phyloP scores from a whole-genome alignment of 2,329 filamentous ascomycete genomes.

The Magnaporthiopsis poae region DNA sequence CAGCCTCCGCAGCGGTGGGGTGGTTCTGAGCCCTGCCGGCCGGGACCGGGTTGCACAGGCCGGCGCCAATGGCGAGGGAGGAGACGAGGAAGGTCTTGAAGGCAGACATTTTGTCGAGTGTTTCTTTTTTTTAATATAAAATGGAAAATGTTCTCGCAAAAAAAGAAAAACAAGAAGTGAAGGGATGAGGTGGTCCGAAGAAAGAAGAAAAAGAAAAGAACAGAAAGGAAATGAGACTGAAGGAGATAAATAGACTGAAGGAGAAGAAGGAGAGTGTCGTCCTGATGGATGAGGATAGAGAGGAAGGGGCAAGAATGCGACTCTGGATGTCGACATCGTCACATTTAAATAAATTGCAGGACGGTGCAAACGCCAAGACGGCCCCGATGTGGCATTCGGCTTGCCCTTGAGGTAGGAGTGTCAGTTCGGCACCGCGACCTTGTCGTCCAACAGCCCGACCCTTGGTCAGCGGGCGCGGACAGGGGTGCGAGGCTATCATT shows the following conservation, averaged over 20 bases:
- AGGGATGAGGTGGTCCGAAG: neutral
- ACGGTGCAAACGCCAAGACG: neutral
- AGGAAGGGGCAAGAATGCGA: neutral
- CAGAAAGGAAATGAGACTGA: neutral
- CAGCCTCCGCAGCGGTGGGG: neutral
- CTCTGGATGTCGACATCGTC: neutral
- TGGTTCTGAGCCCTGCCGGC: neutral
- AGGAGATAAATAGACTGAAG: neutral
- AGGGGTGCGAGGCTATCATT: neutral
- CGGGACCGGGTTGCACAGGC: neutral
- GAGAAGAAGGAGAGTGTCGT: neutral
- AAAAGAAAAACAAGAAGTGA: no score
- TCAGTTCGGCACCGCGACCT: neutral
- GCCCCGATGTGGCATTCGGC: no score
- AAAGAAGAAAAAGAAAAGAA: neutral
- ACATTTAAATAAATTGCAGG: neutral
- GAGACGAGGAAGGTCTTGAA: neutral
- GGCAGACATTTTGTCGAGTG: neutral
- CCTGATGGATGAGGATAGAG: conserved; percentile 1
- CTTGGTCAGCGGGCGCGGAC: neutral
- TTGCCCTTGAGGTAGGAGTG: no score
- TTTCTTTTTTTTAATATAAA: neutral
- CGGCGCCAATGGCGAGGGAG: conserved; percentile 2
- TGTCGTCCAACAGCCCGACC: neutral
- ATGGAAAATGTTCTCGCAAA: neutral